Base-by-base conservation (phyloP, 2,329 filamentous ascomycete species). In the Aspergillus costaricaensis region DNA sequence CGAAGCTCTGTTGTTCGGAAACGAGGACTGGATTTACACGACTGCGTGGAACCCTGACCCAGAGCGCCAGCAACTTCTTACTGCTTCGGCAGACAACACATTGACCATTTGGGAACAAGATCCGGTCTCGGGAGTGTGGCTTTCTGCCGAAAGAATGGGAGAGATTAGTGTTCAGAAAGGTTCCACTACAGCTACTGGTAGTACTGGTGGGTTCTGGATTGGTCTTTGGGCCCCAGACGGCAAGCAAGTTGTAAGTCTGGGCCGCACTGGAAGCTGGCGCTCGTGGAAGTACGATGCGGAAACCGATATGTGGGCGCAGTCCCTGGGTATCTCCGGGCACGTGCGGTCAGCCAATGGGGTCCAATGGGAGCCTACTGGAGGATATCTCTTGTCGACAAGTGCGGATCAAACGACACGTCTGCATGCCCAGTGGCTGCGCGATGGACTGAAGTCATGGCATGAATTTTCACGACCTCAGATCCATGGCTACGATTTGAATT, bases 21-120 rank as follows among this genome's bases (percentile, higher is more conserved):
- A 99, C 72, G 95, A 99, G 73, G 95, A 99, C 71, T 99, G 95
- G 95, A 94, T 99, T 59, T 98, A 96, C 76, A 96, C 91, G 58
- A 88, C 91, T 2, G 82, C 83, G 57, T 97, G 93, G 93, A 84
- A 85, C 61, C 81, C 82, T 6, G 74, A 80, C 47, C 70, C 77
- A 14, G 77, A 80, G 17, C 86, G 83, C 61, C 81, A 90, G 12
- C 91, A 90, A 67, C 85, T 97, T 8, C 85, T 99, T 3, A 93
- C 94, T 2, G 89, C 94, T 0, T 98, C 95, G 3, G 95, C 95
- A 3, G 95, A 99, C 73, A 98, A 96, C 73, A 97, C 95, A 0
- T 81, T 99, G 9, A 88, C 92, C 0, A 90, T 99, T 57, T 99
- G 95, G 95, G 90, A 95, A 72, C 85, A 91, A 0, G 95, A 99